Evolutionary conservation across 345 rosid genomes (phyloP).

Genomic region (Gossypium bickii): DNA sequence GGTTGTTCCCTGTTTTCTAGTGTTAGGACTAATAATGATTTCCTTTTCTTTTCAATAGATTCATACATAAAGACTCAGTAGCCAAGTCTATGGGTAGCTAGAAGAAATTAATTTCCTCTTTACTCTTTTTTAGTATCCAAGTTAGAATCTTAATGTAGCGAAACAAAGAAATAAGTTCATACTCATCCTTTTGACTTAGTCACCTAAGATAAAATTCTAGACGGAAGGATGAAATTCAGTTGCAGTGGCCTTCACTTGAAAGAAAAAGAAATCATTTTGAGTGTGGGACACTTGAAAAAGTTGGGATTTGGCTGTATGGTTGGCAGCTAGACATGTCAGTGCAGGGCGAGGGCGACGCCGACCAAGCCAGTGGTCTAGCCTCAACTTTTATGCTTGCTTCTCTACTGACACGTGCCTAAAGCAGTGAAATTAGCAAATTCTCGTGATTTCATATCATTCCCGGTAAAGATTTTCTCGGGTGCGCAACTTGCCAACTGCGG

Average conservation of each 20-base stretch:
- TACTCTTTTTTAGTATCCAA: background rate
- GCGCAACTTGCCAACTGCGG: background rate
- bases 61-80: background rate
- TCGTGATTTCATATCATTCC: constrained; percentile 20
- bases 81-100: background rate
- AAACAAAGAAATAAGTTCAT: background rate
- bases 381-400: background rate
- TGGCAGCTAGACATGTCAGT: constrained; percentile 10
- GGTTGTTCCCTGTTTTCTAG: background rate
- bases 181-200: background rate
- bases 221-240: too few species aligned
- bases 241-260: too few species aligned
- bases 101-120: background rate
- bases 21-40: background rate
- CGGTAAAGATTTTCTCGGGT: background rate
- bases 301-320: constrained; percentile 42
- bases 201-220: background rate
- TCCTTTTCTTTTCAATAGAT: background rate
- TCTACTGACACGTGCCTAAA: constrained; percentile 26
- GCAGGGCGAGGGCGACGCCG: constrained; percentile 34
- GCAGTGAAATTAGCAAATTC: constrained; percentile 1
- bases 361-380: constrained; percentile 42
- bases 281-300: constrained; percentile 32
- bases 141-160: background rate
- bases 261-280: too few species aligned